Evolutionary conservation across 345 rosid genomes (phyloP).

Genomic region (Eutrema japonicum): DNA sequence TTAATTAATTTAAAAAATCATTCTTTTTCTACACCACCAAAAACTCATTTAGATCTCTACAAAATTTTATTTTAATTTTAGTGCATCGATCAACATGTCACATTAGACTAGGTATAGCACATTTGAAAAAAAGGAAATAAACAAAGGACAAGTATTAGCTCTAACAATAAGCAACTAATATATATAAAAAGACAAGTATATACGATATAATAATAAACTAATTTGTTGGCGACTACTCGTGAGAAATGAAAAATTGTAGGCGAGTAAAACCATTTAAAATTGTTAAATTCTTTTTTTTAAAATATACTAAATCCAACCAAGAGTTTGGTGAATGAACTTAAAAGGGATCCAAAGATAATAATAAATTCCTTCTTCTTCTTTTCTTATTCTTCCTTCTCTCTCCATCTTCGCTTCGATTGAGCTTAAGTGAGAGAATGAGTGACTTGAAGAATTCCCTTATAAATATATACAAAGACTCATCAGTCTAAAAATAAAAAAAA

Average conservation of each 20-base stretch:
- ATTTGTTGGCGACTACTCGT: background rate
- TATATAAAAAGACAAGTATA: background rate
- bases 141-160: background rate
- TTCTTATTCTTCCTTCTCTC: constrained; percentile 20
- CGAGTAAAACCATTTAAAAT: background rate
- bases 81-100: background rate
- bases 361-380: constrained; percentile 21
- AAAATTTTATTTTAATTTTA: background rate
- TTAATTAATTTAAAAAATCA: background rate
- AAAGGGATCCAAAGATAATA: constrained; percentile 41
- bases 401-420: constrained; percentile 24
- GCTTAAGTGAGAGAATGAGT: constrained; percentile 27
- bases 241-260: background rate
- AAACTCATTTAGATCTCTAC: too few relatives aligned
- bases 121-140: too few relatives aligned
- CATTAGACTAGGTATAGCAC: background rate
- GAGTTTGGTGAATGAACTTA: constrained; percentile 23
- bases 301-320: background rate
- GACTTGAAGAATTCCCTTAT: background rate
- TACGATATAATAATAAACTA: background rate
- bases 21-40: background rate
- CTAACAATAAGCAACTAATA: background rate
- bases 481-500: too few relatives aligned
- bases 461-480: background rate
- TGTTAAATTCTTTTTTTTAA: background rate